Evolutionary conservation across 2,329 filamentous ascomycete genomes (phyloP).

Genomic region (Penicillium oxalicum): DNA sequence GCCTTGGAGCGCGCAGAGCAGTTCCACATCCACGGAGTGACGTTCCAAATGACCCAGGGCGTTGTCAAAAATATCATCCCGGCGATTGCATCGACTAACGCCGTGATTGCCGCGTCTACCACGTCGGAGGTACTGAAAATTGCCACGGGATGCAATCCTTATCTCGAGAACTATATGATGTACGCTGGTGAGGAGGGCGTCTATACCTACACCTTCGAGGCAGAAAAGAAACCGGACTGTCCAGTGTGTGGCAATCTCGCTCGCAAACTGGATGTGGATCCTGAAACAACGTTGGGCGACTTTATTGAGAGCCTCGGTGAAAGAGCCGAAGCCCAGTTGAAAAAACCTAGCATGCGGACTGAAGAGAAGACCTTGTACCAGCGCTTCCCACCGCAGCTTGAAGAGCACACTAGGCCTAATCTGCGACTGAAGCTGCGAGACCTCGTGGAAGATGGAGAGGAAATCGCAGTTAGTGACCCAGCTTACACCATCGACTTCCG

Average conservation of each 20-base stretch:
- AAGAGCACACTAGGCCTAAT: constrained; percentile 79
- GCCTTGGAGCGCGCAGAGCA: constrained; percentile 74
- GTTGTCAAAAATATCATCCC: constrained; percentile 99
- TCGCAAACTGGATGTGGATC: constrained; percentile 66
- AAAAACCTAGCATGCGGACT: constrained; percentile 79
- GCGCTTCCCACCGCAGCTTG: constrained; percentile 72
- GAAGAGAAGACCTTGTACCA: constrained; percentile 86
- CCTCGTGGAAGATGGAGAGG: constrained; percentile 72
- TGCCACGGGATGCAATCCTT: constrained; percentile 72
- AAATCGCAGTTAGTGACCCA: constrained; percentile 89
- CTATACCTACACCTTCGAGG: constrained; percentile 96
- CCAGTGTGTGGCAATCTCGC: constrained; percentile 85
- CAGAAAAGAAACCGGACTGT: constrained; percentile 90
- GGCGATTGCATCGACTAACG: constrained; percentile 95
- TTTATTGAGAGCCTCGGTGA: constrained; percentile 79
- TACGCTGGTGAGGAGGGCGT: constrained; percentile 93
- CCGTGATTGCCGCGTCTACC: constrained; percentile 89
- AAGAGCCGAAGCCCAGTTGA: constrained; percentile 83
- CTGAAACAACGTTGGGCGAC: constrained; percentile 67
- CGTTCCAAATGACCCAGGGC: constrained; percentile 91
- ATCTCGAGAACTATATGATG: constrained; percentile 96
- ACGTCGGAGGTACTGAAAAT: constrained; percentile 98
- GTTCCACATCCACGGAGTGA: constrained; percentile 87
- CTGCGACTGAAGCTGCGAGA: constrained; percentile 70
- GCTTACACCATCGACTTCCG: constrained; percentile 70